Evolutionary conservation across 345 rosid species (phyloP).

Genomic region (Brassica napus): Da-Ae NC_063442.1:26197001-26197500

Average conservation of each 20-base stretch:
- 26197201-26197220: slow-evolving; percentile 53
- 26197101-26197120: slow-evolving; percentile 43
- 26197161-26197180: slow-evolving; percentile 47
- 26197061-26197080: slow-evolving; percentile 53
- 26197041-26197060: slow-evolving; percentile 45
- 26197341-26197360: slow-evolving; percentile 16
- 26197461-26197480: slow-evolving; percentile 49
- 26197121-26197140: slow-evolving; percentile 50
- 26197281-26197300: slow-evolving; percentile 45
- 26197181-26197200: slow-evolving; percentile 38
- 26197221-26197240: slow-evolving; percentile 50
- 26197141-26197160: slow-evolving; percentile 47
- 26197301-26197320: slow-evolving; percentile 46
- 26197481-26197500: slow-evolving; percentile 43
- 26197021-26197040: slow-evolving; percentile 40
- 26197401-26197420: slow-evolving; percentile 57
- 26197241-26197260: slow-evolving; percentile 44
- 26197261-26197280: slow-evolving; percentile 54
- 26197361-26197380: slow-evolving; percentile 46
- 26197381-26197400: slow-evolving; percentile 56
- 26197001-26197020: slow-evolving; percentile 49
- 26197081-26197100: slow-evolving; percentile 51
- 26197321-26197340: slow-evolving; percentile 49
- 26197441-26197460: slow-evolving; percentile 63
- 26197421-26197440: slow-evolving; percentile 49